Conservation (phyloP, 2,329 filamentous ascomycete genomes). For the Claviceps quebecensis region DNA sequence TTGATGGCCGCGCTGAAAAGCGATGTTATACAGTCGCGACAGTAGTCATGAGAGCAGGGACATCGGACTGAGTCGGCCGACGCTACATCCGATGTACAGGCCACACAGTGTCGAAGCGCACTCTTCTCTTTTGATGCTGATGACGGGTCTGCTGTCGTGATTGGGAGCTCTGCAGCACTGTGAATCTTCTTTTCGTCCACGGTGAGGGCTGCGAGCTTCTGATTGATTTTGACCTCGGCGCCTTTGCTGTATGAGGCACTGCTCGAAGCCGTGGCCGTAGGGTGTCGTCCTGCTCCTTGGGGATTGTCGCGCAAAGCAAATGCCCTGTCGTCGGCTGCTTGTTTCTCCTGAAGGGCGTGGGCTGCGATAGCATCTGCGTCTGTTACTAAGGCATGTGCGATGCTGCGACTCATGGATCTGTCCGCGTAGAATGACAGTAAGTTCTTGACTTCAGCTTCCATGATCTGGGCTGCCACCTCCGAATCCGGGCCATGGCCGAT, state of each 20-base stretch:
- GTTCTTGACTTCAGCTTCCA: slow-evolving; percentile 7
- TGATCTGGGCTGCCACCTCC: slow-evolving; percentile 6
- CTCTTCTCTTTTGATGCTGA: too few species aligned
- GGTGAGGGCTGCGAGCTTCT: neutral
- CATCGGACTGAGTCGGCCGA: neutral
- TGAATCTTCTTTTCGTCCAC: neutral
- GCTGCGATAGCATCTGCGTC: slow-evolving; percentile 6
- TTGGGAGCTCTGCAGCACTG: too few species aligned
- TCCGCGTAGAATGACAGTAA: slow-evolving; percentile 4
- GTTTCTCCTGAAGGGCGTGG: neutral
- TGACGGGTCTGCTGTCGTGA: too few species aligned
- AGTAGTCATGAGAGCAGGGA: slow-evolving; percentile 32
- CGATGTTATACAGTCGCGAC: slow-evolving; percentile 28
- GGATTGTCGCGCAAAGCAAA: too few species aligned
- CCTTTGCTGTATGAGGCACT: neutral
- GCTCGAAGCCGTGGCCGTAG: neutral
- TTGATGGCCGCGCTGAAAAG: slow-evolving; percentile 30
- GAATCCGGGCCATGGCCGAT: neutral
- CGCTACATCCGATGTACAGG: neutral
- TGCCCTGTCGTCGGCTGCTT: neutral
- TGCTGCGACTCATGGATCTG: slow-evolving; percentile 8
- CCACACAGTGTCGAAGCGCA: neutral
- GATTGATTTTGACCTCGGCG: neutral
- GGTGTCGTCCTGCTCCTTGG: too few species aligned
- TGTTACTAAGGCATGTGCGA: slow-evolving; percentile 7